Evolutionary conservation across 805 yeast genomes (phyloP).

Genomic region (Schizosaccharomyces pombe): DNA sequence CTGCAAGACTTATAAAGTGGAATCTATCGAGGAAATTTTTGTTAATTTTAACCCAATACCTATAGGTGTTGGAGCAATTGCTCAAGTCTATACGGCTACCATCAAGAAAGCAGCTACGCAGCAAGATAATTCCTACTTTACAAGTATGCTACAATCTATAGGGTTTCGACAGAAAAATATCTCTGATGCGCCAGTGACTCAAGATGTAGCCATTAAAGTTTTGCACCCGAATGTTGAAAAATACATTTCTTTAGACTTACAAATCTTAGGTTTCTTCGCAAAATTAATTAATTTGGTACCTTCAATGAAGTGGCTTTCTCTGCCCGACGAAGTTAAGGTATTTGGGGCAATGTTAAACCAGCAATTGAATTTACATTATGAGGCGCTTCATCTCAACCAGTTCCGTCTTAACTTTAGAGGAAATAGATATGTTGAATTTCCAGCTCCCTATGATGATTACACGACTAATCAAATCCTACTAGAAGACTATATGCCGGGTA

Average conservation of each 20-base stretch:
- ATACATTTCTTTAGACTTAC: slow-evolving; percentile 55
- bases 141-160: background rate
- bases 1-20: slow-evolving; percentile 32
- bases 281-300: slow-evolving; percentile 46
- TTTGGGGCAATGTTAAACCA: slow-evolving; percentile 65
- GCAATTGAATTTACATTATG: slow-evolving; percentile 76
- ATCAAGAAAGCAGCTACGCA: background rate
- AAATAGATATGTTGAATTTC: slow-evolving; percentile 46
- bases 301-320: slow-evolving; percentile 90
- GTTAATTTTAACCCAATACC: slow-evolving; percentile 56
- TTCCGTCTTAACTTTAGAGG: slow-evolving; percentile 47
- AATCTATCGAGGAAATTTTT: slow-evolving; percentile 46
- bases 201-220: slow-evolving; percentile 62
- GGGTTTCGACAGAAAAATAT: background rate
- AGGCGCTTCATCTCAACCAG: slow-evolving; percentile 51
- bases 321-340: slow-evolving; percentile 84
- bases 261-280: slow-evolving; percentile 69
- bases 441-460: slow-evolving; percentile 42
- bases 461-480: slow-evolving; percentile 53
- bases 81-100: slow-evolving; percentile 25
- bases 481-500: slow-evolving; percentile 65
- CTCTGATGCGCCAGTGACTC: slow-evolving; percentile 15
- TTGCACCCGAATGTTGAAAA: slow-evolving; percentile 68
- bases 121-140: background rate
- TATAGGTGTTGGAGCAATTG: slow-evolving; percentile 94